Evolutionary conservation across 164 flowering plant genomes (phyloP), one percentile per base, ranked within the genome.

Genomic region (Buxus sempervirens): DNA sequence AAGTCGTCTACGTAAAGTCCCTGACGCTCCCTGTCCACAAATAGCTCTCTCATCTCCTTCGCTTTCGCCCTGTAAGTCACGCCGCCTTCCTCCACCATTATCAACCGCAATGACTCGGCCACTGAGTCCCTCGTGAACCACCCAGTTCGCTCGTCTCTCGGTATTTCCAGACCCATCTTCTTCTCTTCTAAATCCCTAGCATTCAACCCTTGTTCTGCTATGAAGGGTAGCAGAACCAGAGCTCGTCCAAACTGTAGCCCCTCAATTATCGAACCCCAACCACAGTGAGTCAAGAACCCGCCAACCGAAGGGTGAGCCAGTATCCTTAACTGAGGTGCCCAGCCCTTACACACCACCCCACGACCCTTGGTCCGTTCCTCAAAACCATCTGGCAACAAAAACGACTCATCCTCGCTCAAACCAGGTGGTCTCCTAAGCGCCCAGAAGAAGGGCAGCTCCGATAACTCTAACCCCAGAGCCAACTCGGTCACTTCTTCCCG

Each of bases 251-350:
- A 54, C 9, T 13, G 23, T 0, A 77, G 32, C 10, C 27, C 78
- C 45, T 74, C 81, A 1, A 77, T 38, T 0, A 71, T 23, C 19
- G 80, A 77, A 42, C 70, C 68, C 72, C 75, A 74, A 9, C 80
- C 77, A 45, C 67, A 73, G 45, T 74, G 80, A 73, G n/a, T n/a
- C n/a, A n/a, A n/a, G n/a, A n/a, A n/a, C n/a, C n/a, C n/a, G n/a
- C n/a, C n/a, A n/a, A n/a, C 70, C 18, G 80, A 77, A 27, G 38
- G 67, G 45, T 77, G 80, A 56, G 70, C 68, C 67, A 77, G 71
- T 58, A 77, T 73, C 77, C 45, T 58, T 0, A 73, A 12, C n/a
- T 77, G 80, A 16, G 80, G 80, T 4, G 58, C 80, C 80, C 80
- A 77, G 42, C 65, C 69, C 51, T 32, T 68, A 57, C 62, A 72